These are phyloP conservation scores for Pleurotus djamor DNA, from an alignment of 768 basidiomycete genomes.

Conservation along the genomic window DNA sequence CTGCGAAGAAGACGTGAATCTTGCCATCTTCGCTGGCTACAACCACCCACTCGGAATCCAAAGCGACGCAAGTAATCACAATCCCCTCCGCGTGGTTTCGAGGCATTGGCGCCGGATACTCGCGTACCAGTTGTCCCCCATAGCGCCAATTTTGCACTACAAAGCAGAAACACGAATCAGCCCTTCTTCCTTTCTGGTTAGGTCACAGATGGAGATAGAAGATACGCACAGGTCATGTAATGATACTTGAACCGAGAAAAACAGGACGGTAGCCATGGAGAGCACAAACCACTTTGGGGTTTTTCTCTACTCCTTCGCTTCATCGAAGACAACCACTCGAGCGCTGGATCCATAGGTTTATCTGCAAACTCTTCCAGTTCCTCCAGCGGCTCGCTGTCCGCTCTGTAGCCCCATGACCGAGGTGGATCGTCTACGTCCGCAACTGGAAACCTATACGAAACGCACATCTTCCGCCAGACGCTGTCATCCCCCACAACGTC, in stretches of 20 bases:
- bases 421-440: not conserved
- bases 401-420: constrained; percentile 7
- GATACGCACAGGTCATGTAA: constrained; percentile 59
- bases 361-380: constrained; percentile 29
- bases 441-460: constrained; percentile 27
- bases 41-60: constrained; percentile 83
- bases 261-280: not conserved
- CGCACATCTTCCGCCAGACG: constrained; percentile 80
- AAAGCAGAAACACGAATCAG: no score
- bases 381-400: constrained; percentile 29
- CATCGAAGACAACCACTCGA: constrained; percentile 26
- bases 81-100: constrained; percentile 39
- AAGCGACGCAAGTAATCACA: constrained; percentile 84
- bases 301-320: constrained; percentile 1
- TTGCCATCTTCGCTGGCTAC: constrained; percentile 85
- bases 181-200: no score
- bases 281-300: not conserved
- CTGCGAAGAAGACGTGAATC: constrained; percentile 83
- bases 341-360: constrained; percentile 36
- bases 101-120: constrained; percentile 50
- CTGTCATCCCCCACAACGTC: constrained; percentile 69
- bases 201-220: not conserved
- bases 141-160: constrained; percentile 79
- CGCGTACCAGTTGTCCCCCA: constrained; percentile 68
- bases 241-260: constrained; percentile 5